Evolutionary conservation across 2,329 filamentous ascomycete species (phyloP).

Genomic region (Colletotrichum salicis): DNA sequence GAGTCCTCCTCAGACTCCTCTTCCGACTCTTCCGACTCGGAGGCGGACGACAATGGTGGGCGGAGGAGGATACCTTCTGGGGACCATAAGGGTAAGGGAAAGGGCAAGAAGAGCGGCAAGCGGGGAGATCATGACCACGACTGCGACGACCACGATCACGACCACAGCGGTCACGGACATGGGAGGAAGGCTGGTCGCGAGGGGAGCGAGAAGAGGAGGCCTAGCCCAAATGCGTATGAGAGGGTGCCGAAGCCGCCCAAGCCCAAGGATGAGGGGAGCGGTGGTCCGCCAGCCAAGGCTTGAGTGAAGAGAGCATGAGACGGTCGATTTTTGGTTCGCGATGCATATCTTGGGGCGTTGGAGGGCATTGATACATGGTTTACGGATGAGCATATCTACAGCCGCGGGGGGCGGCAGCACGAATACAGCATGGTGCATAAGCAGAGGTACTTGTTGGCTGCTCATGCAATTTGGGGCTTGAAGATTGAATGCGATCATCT

Average conservation of each 20-base stretch:
- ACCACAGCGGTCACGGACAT: constrained; percentile 47
- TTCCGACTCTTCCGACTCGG: constrained; percentile 60
- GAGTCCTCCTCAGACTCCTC: constrained; percentile 70
- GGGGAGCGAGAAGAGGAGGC: constrained; percentile 55
- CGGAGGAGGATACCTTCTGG: constrained; percentile 37
- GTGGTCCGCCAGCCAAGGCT: constrained; percentile 22
- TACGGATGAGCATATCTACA: background rate
- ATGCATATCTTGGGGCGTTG: constrained; percentile 29
- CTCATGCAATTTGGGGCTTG: background rate
- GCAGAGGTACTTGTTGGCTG: background rate
- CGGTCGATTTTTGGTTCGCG: background rate
- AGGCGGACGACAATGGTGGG: constrained; percentile 54
- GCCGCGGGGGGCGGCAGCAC: background rate
- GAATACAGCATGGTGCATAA: background rate
- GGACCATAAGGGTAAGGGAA: constrained; percentile 51
- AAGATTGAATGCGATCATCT: background rate
- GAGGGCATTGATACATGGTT: background rate
- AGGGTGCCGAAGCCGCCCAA: constrained; percentile 68
- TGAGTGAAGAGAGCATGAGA: background rate
- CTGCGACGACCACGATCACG: constrained; percentile 50
- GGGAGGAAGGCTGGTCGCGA: constrained; percentile 40
- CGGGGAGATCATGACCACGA: constrained; percentile 51
- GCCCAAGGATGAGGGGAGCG: constrained; percentile 44
- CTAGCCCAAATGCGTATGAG: constrained; percentile 86
- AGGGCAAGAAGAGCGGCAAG: constrained; percentile 53